Conservation (phyloP, 1,284 basidiomycete genomes). For the Salmacisia buchloeana region DNA sequence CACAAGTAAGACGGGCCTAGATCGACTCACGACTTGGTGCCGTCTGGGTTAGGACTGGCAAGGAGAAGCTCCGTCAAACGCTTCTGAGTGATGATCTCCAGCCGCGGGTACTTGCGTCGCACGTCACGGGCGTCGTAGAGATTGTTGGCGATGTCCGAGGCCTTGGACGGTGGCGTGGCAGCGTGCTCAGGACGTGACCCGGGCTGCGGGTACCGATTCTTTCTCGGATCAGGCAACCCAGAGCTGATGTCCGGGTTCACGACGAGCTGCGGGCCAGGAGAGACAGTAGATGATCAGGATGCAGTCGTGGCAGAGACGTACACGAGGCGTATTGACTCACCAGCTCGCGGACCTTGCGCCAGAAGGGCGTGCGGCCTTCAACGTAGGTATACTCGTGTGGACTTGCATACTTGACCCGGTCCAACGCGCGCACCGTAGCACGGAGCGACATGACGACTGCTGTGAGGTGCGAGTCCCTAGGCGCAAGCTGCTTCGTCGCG, state of each 20-base stretch:
- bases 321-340: not conserved
- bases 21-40: constrained; percentile 40
- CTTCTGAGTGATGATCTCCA: constrained; percentile 53
- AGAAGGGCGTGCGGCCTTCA: constrained; percentile 48
- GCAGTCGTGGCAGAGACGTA: not conserved
- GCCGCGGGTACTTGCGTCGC: constrained; percentile 79
- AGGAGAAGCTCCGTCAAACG: constrained; percentile 67
- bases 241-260: constrained; percentile 65
- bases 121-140: constrained; percentile 89
- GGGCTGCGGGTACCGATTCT: constrained; percentile 78
- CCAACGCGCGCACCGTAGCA: constrained; percentile 6
- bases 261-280: not conserved
- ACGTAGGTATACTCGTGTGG: constrained; percentile 42
- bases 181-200: constrained; percentile 79
- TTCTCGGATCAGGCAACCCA: constrained; percentile 69
- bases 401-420: constrained; percentile 33
- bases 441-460: constrained; percentile 1
- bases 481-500: too few relatives aligned
- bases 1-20: not conserved
- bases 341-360: constrained; percentile 52
- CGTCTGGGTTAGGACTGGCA: constrained; percentile 63
- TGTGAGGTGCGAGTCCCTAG: too few relatives aligned
- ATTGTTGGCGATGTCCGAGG: constrained; percentile 32
- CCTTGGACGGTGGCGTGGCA: constrained; percentile 78
- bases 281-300: not conserved